These are phyloP conservation scores for Pholiota molesta DNA, from an alignment of 768 basidiomycete species.

Conservation along the genomic window DNA sequence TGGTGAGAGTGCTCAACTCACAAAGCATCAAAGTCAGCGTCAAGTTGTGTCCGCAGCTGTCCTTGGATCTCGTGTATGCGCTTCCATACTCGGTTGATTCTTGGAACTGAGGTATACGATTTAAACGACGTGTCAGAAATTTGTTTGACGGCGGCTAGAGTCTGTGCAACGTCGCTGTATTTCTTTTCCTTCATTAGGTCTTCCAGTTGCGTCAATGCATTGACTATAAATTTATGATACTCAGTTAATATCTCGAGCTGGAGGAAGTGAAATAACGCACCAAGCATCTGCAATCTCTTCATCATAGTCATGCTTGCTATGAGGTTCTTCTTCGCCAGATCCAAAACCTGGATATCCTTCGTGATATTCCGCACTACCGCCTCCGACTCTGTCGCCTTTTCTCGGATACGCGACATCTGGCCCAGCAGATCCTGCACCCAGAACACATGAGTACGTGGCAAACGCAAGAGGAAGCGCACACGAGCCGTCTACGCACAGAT, in stretches of 20 bases:
- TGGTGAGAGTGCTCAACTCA: constrained; percentile 40
- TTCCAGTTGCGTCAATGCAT: constrained; percentile 81
- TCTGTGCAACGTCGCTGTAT: constrained; percentile 84
- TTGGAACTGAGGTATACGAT: constrained; percentile 73
- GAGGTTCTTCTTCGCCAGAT: constrained; percentile 92
- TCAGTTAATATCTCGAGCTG: neutral
- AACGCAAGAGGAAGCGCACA: neutral
- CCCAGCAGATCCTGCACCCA: constrained; percentile 78
- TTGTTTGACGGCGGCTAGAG: constrained; percentile 84
- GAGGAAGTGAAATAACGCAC: constrained; percentile 44
- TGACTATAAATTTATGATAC: constrained; percentile 50
- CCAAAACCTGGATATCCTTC: constrained; percentile 93
- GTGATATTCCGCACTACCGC: constrained; percentile 95
- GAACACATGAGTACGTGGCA: constrained; percentile 5
- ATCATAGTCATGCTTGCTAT: constrained; percentile 87
- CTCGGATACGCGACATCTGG: constrained; percentile 94
- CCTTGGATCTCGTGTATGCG: constrained; percentile 83
- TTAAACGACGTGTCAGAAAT: constrained; percentile 83
- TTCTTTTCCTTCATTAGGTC: constrained; percentile 75
- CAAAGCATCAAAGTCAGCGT: constrained; percentile 92
- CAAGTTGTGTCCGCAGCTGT: constrained; percentile 78
- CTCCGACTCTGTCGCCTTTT: constrained; percentile 97
- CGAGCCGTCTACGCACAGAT: constrained; percentile 55
- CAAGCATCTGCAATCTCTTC: constrained; percentile 92
- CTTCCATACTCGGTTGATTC: constrained; percentile 77